Base-by-base conservation (phyloP, 2,329 filamentous ascomycete species). In the Paecilomyces niveus region DNA sequence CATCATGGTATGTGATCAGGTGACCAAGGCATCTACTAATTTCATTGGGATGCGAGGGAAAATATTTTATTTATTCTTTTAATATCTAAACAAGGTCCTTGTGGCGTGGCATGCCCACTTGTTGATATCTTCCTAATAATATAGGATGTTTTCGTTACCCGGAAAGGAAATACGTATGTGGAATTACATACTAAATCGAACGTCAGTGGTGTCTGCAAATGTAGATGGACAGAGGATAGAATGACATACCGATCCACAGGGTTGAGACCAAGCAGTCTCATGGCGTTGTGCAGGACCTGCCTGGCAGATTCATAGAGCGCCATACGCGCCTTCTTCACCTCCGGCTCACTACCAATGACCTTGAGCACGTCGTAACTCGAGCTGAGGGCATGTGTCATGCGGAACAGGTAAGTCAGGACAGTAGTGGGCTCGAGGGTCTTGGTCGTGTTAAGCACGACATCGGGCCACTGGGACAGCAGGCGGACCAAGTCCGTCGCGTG, bases 371-470 rank as follows among this genome's bases (percentile, higher is more conserved):
- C 84, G 70, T 87, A 87, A 64, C 82, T 82, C 18, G 81, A 83
- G 68, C 80, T 84, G 57, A 87, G 71, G 63, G 80, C 76, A 71
- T 87, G 85, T 15, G 83, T 82, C 81, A 87, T 85, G 74, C 83
- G 83, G 78, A 87, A 87, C 52, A 89, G 74, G 66, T 89, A 89
- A 1, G 80, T 84, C 29, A 89, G 74, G n/a, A 88, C 80, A 0
- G 84, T 86, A 2, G 84, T 80, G 0, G 86, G 85, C 65, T 89
- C 87, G n/a, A 86, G 80, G 0, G 83, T 87, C 74, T 83, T 87
- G 69, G 83, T 76, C 0, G 86, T 86, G 59, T 86, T 84, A 60
- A 83, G 67, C 45, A 87, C 81, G 1, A 85, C 81, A 59, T 89
- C 87, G 0, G 86, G 86, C 75, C 85, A 89, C 58, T 85, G 81